Conservation (phyloP, 2,329 filamentous ascomycete genomes). For the Alternaria triticina region DNA sequence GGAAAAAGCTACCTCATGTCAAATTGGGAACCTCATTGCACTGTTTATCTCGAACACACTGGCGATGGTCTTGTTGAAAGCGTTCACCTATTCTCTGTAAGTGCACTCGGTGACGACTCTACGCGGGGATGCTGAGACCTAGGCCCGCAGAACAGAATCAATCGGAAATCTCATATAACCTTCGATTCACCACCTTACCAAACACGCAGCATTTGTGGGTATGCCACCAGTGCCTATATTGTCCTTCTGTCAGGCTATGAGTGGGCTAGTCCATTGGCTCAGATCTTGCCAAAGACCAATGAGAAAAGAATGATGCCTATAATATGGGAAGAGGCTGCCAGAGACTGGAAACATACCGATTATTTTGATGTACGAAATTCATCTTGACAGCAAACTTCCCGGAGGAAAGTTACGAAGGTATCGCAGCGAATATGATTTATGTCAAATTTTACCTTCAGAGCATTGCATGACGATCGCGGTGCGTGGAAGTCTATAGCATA, state of each 20-base stretch:
- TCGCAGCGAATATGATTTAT: no score
- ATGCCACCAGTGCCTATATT: accelerated
- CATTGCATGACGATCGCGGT: no score
- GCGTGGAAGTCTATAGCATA: no score
- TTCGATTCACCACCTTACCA: neutral
- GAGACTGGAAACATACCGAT: no score
- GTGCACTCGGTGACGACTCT: neutral
- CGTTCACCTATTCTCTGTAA: neutral
- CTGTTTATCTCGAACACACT: neutral
- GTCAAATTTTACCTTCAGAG: no score
- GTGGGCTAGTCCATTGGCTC: neutral
- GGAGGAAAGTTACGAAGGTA: no score
- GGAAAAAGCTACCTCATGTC: no score
- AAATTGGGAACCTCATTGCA: no score
- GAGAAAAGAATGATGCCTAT: neutral
- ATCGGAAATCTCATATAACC: accelerated
- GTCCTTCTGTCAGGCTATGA: neutral
- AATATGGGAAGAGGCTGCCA: no score
- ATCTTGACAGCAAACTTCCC: no score
- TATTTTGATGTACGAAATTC: no score
- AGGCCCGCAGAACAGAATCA: neutral
- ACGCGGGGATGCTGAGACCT: neutral
- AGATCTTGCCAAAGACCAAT: neutral
- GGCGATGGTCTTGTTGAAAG: neutral
- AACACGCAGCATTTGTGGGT: accelerated